phyloP scores from a whole-genome alignment of 768 basidiomycete species.

The Agrocybe pediades region DNA sequence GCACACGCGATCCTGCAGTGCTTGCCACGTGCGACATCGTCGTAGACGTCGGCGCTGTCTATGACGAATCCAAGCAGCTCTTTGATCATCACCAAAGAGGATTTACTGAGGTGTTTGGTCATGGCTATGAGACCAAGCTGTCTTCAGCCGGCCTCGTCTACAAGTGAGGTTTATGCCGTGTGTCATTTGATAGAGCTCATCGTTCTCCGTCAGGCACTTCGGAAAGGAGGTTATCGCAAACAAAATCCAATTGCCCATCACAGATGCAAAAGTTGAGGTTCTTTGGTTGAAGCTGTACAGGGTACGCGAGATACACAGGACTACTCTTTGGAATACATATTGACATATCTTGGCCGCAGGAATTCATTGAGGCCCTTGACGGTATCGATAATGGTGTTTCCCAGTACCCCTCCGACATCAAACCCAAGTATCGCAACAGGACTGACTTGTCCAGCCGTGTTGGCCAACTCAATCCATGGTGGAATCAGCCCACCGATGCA shows the following conservation, averaged over 20 bases:
- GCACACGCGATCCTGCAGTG: conserved; percentile 70
- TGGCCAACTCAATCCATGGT: conserved; percentile 82
- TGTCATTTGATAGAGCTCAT: neutral
- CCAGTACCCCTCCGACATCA: conserved; percentile 69
- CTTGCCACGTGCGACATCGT: conserved; percentile 89
- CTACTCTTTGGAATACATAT: neutral
- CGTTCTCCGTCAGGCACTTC: conserved; percentile 64
- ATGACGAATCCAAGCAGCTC: conserved; percentile 73
- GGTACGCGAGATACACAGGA: conserved; percentile 34
- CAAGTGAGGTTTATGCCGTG: conserved; percentile 59
- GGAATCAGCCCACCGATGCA: conserved; percentile 83
- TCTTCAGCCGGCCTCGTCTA: conserved; percentile 93
- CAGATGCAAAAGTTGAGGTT: conserved; percentile 66
- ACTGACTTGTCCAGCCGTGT: conserved; percentile 90
- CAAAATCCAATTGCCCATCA: conserved; percentile 45
- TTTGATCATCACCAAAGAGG: conserved; percentile 98
- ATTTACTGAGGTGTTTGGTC: conserved; percentile 87
- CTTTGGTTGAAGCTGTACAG: conserved; percentile 92
- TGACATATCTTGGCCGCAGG: conserved; percentile 41
- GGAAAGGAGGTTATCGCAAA: conserved; percentile 83
- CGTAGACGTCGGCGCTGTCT: conserved; percentile 94
- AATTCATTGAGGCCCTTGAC: conserved; percentile 94
- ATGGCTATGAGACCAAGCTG: conserved; percentile 86
- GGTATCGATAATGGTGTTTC: conserved; percentile 94
- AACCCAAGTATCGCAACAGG: conserved; percentile 70